Evolutionary conservation across 352 stramenopile genomes (phyloP).

Genomic region (Saprolegnia diclina): DNA sequence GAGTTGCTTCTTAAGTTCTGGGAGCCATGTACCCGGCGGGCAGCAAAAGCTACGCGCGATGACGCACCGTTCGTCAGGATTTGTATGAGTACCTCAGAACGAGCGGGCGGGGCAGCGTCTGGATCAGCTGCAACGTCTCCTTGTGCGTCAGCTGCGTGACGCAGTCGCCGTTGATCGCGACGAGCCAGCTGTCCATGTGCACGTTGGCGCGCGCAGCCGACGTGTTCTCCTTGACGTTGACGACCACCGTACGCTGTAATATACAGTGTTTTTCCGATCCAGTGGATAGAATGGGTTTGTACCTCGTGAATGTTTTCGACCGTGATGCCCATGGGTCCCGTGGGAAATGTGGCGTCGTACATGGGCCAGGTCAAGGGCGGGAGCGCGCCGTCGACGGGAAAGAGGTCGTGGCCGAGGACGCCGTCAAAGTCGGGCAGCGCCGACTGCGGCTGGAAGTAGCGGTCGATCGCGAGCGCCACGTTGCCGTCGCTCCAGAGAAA

Average conservation of each 20-base stretch:
- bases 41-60: constrained; percentile 10
- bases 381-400: constrained; percentile 4
- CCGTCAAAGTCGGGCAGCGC: constrained; percentile 73
- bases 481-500: constrained; percentile 73
- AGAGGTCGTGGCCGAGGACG: constrained; percentile 63
- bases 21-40: constrained; percentile 15
- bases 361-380: constrained; percentile 50
- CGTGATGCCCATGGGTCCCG: constrained; percentile 71
- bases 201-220: constrained; percentile 67
- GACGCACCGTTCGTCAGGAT: constrained; percentile 36
- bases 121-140: constrained; percentile 79
- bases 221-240: constrained; percentile 79
- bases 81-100: constrained; percentile 73
- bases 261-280: not conserved
- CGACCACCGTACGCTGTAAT: constrained; percentile 73
- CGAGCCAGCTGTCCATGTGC: constrained; percentile 79
- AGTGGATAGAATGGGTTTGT: not conserved
- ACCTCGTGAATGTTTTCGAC: constrained; percentile 86
- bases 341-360: constrained; percentile 72
- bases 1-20: constrained; percentile 39
- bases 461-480: constrained; percentile 75
- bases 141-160: constrained; percentile 82
- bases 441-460: constrained; percentile 70
- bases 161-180: constrained; percentile 64
- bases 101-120: constrained; percentile 61